phyloP scores from a whole-genome alignment of 345 rosid species.

The Pistacia integerrima region DNA sequence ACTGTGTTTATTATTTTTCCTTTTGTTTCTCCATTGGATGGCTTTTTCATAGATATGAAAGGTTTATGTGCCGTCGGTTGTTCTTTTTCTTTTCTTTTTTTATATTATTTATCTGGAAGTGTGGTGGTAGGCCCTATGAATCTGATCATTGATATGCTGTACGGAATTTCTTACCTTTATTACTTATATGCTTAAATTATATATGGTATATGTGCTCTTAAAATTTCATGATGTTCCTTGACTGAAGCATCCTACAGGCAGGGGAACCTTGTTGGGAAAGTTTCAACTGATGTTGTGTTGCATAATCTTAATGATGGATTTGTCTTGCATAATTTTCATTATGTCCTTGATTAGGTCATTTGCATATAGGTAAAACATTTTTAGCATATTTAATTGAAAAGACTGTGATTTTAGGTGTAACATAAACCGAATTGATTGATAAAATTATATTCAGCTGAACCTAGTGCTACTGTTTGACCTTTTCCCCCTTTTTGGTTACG shows the following conservation, averaged over 20 bases:
- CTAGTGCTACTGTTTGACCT: background rate
- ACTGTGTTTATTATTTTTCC: background rate
- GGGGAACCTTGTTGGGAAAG: background rate
- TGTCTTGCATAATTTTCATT: slow-evolving; percentile 1
- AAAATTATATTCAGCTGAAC: background rate
- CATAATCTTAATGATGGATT: background rate
- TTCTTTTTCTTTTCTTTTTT: background rate
- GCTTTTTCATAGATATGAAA: background rate
- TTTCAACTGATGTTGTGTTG: background rate
- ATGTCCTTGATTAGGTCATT: background rate
- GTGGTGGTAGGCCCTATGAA: slow-evolving; percentile 14
- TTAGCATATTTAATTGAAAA: background rate
- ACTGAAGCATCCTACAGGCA: background rate
- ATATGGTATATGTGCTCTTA: background rate
- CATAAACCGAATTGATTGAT: background rate
- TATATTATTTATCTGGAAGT: background rate
- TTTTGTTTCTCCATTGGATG: background rate
- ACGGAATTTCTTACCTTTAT: background rate
- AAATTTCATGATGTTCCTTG: background rate
- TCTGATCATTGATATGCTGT: slow-evolving; percentile 1
- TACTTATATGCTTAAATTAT: slow-evolving; percentile 1
- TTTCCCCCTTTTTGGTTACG: background rate
- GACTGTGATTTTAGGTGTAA: background rate
- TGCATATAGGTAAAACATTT: background rate
- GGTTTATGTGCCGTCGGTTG: background rate